Evolutionary conservation across 2,329 filamentous ascomycete genomes (phyloP).

Genomic region (Pleomassaria siparia): DNA sequence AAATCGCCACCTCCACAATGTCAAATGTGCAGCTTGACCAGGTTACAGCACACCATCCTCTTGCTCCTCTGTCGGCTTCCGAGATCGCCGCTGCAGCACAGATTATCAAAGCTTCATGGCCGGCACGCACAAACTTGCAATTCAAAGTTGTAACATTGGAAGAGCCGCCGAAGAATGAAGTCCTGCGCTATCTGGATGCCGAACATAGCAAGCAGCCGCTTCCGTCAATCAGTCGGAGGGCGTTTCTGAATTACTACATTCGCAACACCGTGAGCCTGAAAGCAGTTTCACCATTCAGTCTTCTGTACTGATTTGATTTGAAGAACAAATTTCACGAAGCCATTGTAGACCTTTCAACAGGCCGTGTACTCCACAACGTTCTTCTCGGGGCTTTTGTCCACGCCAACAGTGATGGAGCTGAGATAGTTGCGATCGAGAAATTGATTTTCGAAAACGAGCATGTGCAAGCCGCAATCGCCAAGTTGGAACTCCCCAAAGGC

Average conservation of each 20-base stretch:
- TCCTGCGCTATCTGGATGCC: conserved; percentile 63
- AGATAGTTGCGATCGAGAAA: conserved; percentile 61
- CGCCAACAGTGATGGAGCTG: conserved; percentile 60
- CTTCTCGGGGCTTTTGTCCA: conserved; percentile 61
- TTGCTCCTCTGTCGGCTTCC: conserved; percentile 59
- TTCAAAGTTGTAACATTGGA: conserved; percentile 70
- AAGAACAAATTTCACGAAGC: conserved; percentile 66
- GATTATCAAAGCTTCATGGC: conserved; percentile 58
- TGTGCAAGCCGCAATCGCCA: conserved; percentile 61
- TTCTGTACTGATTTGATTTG: conserved; percentile 7
- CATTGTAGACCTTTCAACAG: conserved; percentile 55
- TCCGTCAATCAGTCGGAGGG: conserved; percentile 57
- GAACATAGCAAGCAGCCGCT: conserved; percentile 57
- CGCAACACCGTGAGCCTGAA: conserved; percentile 55
- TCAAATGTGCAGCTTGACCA: conserved; percentile 24
- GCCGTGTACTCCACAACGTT: conserved; percentile 58
- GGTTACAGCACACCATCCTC: conserved; percentile 51
- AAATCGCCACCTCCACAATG: conserved; percentile 24
- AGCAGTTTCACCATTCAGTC: background rate
- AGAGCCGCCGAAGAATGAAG: conserved; percentile 63
- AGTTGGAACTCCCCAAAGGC: conserved; percentile 60
- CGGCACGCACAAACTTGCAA: conserved; percentile 56
- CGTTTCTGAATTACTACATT: conserved; percentile 61
- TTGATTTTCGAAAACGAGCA: conserved; percentile 57
- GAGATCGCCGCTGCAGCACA: conserved; percentile 58